Conservation (phyloP, 208 protist species). For the Trypanosoma avium region DNA sequence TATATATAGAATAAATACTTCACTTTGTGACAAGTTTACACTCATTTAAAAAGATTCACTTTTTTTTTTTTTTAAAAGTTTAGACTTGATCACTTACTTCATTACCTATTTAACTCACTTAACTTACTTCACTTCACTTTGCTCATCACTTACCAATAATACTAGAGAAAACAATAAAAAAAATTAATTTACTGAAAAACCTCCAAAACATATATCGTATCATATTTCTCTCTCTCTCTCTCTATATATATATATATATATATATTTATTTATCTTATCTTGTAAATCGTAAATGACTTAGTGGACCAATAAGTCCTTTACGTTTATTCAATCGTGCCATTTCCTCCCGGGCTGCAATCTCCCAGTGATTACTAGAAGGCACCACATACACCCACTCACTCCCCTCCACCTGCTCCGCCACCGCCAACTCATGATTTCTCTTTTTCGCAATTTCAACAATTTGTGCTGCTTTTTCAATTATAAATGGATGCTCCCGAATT, state of each 20-base stretch:
- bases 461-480: slow-evolving; percentile 25
- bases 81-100: too few species aligned
- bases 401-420: slow-evolving; percentile 32
- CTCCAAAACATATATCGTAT: too few species aligned
- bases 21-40: too few species aligned
- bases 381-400: slow-evolving; percentile 64
- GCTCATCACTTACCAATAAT: too few species aligned
- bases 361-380: slow-evolving; percentile 14
- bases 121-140: too few species aligned
- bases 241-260: neutral
- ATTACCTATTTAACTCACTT: too few species aligned
- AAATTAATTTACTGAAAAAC: too few species aligned
- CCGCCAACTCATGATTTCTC: slow-evolving; percentile 27
- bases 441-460: slow-evolving; percentile 32
- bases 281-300: too few species aligned
- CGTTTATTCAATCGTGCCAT: neutral
- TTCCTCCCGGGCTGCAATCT: slow-evolving; percentile 3
- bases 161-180: too few species aligned
- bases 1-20: too few species aligned
- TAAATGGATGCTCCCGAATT: slow-evolving; percentile 46
- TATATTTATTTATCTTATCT: neutral
- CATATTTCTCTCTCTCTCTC: neutral
- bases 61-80: too few species aligned
- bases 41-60: too few species aligned
- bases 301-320: neutral